phyloP scores from a whole-genome alignment of 2,329 filamentous ascomycete genomes.

The Sarocladium strictum region DNA sequence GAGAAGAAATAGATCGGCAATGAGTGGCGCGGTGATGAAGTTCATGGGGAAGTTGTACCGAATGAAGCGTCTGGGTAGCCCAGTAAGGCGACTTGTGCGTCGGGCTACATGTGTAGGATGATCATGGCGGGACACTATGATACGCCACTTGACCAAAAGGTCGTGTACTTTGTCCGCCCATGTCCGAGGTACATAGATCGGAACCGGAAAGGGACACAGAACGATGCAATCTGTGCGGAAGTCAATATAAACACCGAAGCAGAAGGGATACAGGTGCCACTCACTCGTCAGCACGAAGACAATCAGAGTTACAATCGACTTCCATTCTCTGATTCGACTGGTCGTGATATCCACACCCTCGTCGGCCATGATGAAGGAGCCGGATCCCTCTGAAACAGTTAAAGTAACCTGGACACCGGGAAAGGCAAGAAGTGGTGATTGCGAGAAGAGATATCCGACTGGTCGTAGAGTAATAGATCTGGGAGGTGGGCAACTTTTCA shows the following conservation, averaged over 20 bases:
- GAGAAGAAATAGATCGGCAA: conserved; percentile 66
- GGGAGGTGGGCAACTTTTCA: too few species aligned
- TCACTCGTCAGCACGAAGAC: conserved; percentile 65
- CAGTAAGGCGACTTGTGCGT: not conserved
- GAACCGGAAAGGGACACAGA: conserved; percentile 45
- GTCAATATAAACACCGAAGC: too few species aligned
- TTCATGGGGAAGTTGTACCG: conserved; percentile 58
- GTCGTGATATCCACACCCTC: conserved; percentile 16
- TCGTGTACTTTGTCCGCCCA: conserved; percentile 40
- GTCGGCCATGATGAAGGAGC: conserved; percentile 3
- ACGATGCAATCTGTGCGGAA: not conserved
- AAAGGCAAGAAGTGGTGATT: too few species aligned
- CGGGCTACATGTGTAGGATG: conserved; percentile 13
- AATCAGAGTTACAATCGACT: conserved; percentile 64
- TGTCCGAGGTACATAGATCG: conserved; percentile 50
- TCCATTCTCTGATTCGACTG: conserved; percentile 52
- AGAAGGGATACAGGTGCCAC: too few species aligned
- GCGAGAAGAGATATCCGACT: too few species aligned
- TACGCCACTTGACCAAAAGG: conserved; percentile 30
- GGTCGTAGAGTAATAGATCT: too few species aligned
- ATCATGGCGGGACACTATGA: conserved; percentile 41
- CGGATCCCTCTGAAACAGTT: too few species aligned
- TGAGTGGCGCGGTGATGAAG: conserved; percentile 63
- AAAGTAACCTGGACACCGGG: too few species aligned
- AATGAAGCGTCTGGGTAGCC: conserved; percentile 33